Evolutionary conservation across 129 eudicot genomes (phyloP).

Genomic region (Daucus carota): DH1_v3.0 NC_030389.2:40741501-40742000

Average conservation of each 20-base stretch:
- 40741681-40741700: background rate
- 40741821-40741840: too few relatives aligned
- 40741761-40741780: too few relatives aligned
- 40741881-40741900: too few relatives aligned
- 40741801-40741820: too few relatives aligned
- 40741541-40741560: background rate
- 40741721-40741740: background rate
- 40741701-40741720: background rate
- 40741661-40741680: background rate
- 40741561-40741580: background rate
- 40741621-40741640: slow-evolving; percentile 9
- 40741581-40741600: slow-evolving; percentile 1
- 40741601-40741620: background rate
- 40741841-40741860: too few relatives aligned
- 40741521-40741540: background rate
- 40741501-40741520: background rate
- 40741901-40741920: too few relatives aligned
- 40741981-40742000: too few relatives aligned
- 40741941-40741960: too few relatives aligned
- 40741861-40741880: too few relatives aligned
- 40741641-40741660: background rate
- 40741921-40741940: too few relatives aligned
- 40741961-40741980: too few relatives aligned
- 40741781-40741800: too few relatives aligned
- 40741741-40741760: background rate